Base-by-base conservation (phyloP, 2,329 filamentous ascomycete genomes). In the Penicillium sp. region DNA sequence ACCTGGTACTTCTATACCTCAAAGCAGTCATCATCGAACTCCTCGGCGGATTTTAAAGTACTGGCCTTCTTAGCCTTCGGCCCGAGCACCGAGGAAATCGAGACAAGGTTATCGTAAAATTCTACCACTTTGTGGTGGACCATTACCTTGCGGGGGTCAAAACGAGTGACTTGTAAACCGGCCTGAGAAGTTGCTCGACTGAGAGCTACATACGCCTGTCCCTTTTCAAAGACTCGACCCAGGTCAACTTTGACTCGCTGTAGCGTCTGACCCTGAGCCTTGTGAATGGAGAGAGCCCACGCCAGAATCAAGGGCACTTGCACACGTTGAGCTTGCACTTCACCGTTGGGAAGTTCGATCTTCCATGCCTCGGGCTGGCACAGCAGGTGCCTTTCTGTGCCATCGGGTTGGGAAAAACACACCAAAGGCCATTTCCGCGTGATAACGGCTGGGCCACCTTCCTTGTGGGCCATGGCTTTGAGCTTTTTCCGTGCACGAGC, bases 211-310 rank as follows among this genome's bases (percentile, higher is more conserved):
- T 99, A 99, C 6, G 95, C 95, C 74, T 99, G 95, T 0, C 95
- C 95, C 74, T 96, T 97, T 73, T 99, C 95, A 67, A 99, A 99
- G 1, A 96, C 90, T 60, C 86, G 89, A 29, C 91, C 90, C 0
- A 99, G 81, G 71, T 99, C 92, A 26, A 99, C 95, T 70, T 96
- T 96, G 58, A 99, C 95, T 50, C 93, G 84, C 69, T 96, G 92
- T 26, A 97, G 79, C 33, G 93, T 98, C 73, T 98, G 93, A 1
- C 93, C 93, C 72, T 98, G 93, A 1, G 95, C 95, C 76, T 99
- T 99, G 80, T 99, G 95, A 58, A 99, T 99, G 1, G 92, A 96
- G 21, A 99, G 78, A 2, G 95, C 95, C 95, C 95, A 99, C 0
- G 95, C 95, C 29, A 99, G 82, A 61, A 99, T 98, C 50, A 99